Percentiles rank a stretch among this genome's conserved stretches.
Evolutionary conservation across 192 early-diverging fungal species (phyloP).

Genomic region (Linnemannia elongata): DNA sequence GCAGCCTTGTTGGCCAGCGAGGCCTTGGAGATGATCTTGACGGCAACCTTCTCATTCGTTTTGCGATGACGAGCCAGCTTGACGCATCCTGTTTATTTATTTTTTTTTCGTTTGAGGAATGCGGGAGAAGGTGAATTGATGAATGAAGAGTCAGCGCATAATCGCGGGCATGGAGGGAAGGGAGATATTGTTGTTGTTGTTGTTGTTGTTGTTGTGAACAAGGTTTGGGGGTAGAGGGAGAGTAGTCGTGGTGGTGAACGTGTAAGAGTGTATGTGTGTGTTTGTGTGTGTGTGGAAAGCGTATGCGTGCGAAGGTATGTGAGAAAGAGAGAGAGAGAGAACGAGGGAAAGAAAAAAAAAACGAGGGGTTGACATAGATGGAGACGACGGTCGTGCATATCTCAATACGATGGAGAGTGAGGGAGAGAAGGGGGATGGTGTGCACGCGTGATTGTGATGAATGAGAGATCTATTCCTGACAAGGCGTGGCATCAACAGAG

Average conservation of each 20-base stretch:
- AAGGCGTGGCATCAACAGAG: not conserved
- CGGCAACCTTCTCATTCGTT: constrained; percentile 68
- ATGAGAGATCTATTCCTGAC: not conserved
- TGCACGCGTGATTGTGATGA: not conserved
- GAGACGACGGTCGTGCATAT: constrained; percentile 2
- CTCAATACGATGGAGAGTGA: not conserved
- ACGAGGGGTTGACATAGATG: constrained; percentile 12
- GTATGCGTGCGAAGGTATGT: not conserved
- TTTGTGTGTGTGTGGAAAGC: not conserved
- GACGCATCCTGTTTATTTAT: constrained; percentile 56
- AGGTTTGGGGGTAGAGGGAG: not conserved
- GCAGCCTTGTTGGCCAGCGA: constrained; percentile 60
- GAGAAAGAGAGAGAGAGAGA: not conserved
- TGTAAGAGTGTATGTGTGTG: no score
- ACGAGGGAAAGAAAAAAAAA: constrained; percentile 6
- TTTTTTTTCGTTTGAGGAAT: not conserved
- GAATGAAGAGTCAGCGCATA: not conserved
- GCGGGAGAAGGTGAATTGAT: not conserved
- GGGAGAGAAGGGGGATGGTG: not conserved
- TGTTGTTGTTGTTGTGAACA: not conserved
- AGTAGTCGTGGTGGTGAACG: not conserved
- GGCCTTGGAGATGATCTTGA: constrained; percentile 69
- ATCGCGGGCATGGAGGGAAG: not conserved
- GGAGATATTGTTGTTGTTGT: not conserved
- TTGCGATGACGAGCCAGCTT: constrained; percentile 66